These are phyloP conservation scores for Fraxinus paxiana DNA, from an alignment of 305 asterid species.

Conservation along the genomic window DNA sequence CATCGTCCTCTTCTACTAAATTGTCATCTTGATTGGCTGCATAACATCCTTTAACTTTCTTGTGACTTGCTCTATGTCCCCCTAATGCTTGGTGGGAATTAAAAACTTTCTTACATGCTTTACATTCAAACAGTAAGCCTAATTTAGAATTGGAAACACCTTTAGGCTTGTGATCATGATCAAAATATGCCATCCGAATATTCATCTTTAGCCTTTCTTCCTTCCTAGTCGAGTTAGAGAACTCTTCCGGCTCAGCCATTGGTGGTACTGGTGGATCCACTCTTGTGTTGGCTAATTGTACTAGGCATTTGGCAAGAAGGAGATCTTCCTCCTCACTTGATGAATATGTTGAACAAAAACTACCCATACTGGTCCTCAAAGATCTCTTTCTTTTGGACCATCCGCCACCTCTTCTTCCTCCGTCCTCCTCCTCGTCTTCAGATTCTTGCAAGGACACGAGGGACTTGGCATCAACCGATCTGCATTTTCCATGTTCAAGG, in stretches of 20 bases:
- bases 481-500: conserved; percentile 79
- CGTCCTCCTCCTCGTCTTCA: conserved; percentile 46
- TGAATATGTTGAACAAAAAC: conserved; percentile 25
- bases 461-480: conserved; percentile 70
- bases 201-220: conserved; percentile 41
- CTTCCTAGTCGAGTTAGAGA: conserved; percentile 69
- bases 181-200: conserved; percentile 6
- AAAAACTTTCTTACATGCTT: conserved; percentile 81
- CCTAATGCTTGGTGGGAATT: conserved; percentile 92
- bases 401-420: conserved; percentile 30
- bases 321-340: conserved; percentile 66
- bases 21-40: conserved; percentile 63
- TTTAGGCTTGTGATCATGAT: conserved; percentile 28
- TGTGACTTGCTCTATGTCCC: conserved; percentile 88
- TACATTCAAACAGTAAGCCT: conserved; percentile 68
- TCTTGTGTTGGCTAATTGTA: conserved; percentile 61
- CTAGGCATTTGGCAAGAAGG: conserved; percentile 65
- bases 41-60: conserved; percentile 81
- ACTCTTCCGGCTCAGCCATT: conserved; percentile 53
- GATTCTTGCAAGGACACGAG: conserved; percentile 55
- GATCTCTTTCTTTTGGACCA: conserved; percentile 81
- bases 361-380: conserved; percentile 51
- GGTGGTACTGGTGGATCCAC: conserved; percentile 31
- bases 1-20: conserved; percentile 31
- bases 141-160: conserved; percentile 32